Evolutionary conservation across 257 asterid genomes (phyloP), one percentile per base, ranked within the genome.

Genomic region (Linderniella brevidens): DNA sequence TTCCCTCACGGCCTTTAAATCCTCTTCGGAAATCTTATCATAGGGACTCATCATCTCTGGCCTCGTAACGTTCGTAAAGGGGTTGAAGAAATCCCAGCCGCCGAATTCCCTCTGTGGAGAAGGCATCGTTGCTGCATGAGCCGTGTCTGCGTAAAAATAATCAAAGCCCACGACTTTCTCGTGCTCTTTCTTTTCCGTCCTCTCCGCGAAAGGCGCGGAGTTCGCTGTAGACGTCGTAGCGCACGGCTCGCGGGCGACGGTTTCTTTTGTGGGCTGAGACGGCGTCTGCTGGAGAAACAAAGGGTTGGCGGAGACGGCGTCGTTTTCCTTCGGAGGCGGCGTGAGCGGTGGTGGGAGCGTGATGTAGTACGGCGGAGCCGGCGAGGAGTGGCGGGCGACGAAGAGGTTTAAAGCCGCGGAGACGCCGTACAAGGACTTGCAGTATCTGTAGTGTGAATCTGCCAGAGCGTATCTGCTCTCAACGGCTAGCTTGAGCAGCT

Each of bases 61-160:
- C 53, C 92, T 67, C 9, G 66, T 37, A 13, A 66, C 79, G 42
- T 44, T 65, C 25, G 44, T 41, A 50, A 80, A 88, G 55, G 98
- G 98, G 68, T 84, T 80, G 17, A 84, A 88, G 54, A 88, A 88
- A 69, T 88, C 98, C 98, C 95, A 88, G 25, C 87, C 32, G 6
- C 32, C 98, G 66, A 69, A 80, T 64, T 76, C 92, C 60, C 70
- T 65, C 56, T 74, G 82, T 4, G 93, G 80, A 3, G 93, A 73
- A 17, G 72, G 64, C 78, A 63, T 19, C 39, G 75, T 16, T 12
- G 17, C 48, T 8, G 14, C 8, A 8, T 52, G 76, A 53, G 81
- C 81, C 71, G 70, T 60, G 40, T 80, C 92, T 86, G 72, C 68
- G 64, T 78, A 80, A 52, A 65, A 84, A 61, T 80, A 79, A 59